Evolutionary conservation across 331 rosid species (phyloP), one percentile per base, ranked within the genome.

Genomic region (Malus hybrid): DNA sequence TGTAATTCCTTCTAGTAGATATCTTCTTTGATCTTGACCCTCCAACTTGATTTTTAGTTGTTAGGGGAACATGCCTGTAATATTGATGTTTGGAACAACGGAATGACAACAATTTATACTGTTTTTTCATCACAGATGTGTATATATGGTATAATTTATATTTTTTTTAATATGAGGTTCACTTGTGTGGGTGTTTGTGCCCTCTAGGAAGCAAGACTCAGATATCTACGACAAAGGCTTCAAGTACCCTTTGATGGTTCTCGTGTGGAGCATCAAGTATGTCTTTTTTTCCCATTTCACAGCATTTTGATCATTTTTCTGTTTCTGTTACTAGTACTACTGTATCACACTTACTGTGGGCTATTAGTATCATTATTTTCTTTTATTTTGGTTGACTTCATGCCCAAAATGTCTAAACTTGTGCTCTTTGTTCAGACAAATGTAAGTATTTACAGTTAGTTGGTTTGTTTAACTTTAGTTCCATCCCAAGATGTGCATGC

Each of bases 231-330:
- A 73, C 83, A 82, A 68, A 86, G 97, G 78, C 85, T 92, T 77
- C 89, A 89, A 80, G 89, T 94, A 60, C 95, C 99, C 56, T 94
- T 91, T 78, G 93, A 94, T 78, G 95, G 97, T 76, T 90, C 95
- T 73, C 83, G 83, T 56, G 32, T 62, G 42, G 95, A 94, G 86
- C 99, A 94, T 85, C 97, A 88, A 81, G 99, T 94, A 83, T 22
- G 92, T 84, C 63, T 52, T 66, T 34, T 8, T 70, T 56, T 53
- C 66, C 55, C 20, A 52, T 42, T 63, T 64, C 14, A 18, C 14
- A 26, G 75, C 61, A 44, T 46, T 77, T 18, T 32, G 44, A 16
- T 71, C 30, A 53, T 65, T 68, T 68, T 32, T 64, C 77, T 70
- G 24, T 42, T 72, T 33, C 55, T 22, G 50, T 77, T 28, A 28